Conservation (phyloP, 345 rosid genomes). For the Euphorbia pulcherrima region DNA sequence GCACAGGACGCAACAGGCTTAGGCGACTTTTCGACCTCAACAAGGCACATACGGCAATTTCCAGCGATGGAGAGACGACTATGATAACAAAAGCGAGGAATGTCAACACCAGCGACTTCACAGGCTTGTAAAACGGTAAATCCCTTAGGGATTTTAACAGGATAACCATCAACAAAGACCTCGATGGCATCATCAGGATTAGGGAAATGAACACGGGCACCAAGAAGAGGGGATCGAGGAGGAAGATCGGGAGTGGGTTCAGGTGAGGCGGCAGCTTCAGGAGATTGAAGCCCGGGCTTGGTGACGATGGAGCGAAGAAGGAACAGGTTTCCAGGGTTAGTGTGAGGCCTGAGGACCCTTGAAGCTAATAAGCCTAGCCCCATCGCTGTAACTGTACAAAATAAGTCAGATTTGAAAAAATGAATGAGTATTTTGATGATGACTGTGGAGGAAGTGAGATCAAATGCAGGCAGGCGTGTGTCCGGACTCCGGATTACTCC, state of each 20-base stretch:
- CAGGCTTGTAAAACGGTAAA: constrained; percentile 96
- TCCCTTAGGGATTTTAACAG: constrained; percentile 95
- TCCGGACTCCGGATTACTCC: too few relatives aligned
- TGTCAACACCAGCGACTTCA: constrained; percentile 97
- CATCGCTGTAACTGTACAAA: constrained; percentile 31
- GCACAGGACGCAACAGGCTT: constrained; percentile 99
- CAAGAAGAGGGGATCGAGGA: constrained; percentile 61
- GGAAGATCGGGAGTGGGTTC: constrained; percentile 52
- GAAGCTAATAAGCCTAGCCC: constrained; percentile 75
- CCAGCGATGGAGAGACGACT: constrained; percentile 92
- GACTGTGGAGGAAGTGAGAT: neutral
- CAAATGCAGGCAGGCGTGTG: constrained; percentile 2
- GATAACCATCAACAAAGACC: constrained; percentile 88
- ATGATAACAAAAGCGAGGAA: constrained; percentile 94
- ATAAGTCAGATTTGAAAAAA: neutral
- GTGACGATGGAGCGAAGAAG: constrained; percentile 62
- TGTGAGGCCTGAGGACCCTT: constrained; percentile 44
- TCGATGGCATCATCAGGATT: constrained; percentile 95
- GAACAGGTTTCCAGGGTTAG: constrained; percentile 19
- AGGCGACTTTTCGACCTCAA: constrained; percentile 98
- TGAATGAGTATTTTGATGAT: neutral
- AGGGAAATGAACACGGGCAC: constrained; percentile 75
- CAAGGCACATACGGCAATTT: constrained; percentile 97
- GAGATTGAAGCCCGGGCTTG: constrained; percentile 75
- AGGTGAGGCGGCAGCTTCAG: constrained; percentile 54